Conservation (phyloP, 2,329 filamentous ascomycete species). For the Exophiala mesophila region DNA sequence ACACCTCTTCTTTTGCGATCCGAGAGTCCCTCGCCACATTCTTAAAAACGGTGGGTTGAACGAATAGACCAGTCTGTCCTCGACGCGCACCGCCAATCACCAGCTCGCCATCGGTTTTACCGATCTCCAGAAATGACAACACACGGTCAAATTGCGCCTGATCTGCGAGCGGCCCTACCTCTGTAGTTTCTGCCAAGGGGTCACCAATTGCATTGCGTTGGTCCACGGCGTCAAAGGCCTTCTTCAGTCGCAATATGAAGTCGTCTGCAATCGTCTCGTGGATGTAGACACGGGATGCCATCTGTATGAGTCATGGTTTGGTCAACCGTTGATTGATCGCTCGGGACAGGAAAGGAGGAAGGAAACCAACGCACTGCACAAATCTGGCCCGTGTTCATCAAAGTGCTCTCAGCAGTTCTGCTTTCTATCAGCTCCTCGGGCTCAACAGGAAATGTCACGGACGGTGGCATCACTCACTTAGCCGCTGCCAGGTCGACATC, state of each 20-base stretch:
- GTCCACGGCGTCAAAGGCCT: slow-evolving; percentile 54
- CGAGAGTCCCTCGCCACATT: slow-evolving; percentile 31
- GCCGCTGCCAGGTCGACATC: too few relatives aligned
- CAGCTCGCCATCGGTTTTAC: slow-evolving; percentile 36
- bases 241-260: slow-evolving; percentile 44
- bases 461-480: too few relatives aligned
- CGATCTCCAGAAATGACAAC: slow-evolving; percentile 38
- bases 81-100: slow-evolving; percentile 34
- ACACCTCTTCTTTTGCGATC: slow-evolving; percentile 38
- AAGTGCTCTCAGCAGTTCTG: too few relatives aligned
- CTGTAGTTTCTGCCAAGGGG: slow-evolving; percentile 58
- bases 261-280: slow-evolving; percentile 57
- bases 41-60: slow-evolving; percentile 36
- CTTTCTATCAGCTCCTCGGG: too few relatives aligned
- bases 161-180: slow-evolving; percentile 42
- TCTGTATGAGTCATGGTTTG: too few relatives aligned
- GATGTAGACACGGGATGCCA: slow-evolving; percentile 59
- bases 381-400: slow-evolving; percentile 58
- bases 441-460: too few relatives aligned
- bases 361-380: too few relatives aligned
- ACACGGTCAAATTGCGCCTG: slow-evolving; percentile 41
- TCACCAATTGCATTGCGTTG: slow-evolving; percentile 59
- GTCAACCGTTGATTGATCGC: too few relatives aligned
- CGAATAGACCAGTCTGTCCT: slow-evolving; percentile 34
- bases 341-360: too few relatives aligned